Evolutionary conservation across 176 grass and related monocot species (phyloP).

Genomic region (Dactylis glomerata): DNA sequence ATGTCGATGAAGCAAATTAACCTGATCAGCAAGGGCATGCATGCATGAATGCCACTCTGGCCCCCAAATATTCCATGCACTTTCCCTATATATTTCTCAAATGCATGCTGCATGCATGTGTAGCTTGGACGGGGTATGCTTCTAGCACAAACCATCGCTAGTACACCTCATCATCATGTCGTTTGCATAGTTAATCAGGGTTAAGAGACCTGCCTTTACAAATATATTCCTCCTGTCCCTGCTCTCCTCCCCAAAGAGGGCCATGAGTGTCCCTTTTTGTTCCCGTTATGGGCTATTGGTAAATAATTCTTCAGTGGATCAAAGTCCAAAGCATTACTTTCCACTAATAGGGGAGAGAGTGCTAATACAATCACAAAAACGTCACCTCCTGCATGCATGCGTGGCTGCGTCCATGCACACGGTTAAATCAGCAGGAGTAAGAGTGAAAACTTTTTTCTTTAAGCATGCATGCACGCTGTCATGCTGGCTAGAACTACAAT

Average conservation of each 20-base stretch:
- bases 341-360: neutral
- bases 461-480: neutral
- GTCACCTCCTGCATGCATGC: neutral
- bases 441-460: conserved; percentile 15
- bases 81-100: neutral
- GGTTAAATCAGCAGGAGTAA: conserved; percentile 1
- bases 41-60: conserved; percentile 31
- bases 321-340: neutral
- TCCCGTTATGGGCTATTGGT: conserved; percentile 25
- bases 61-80: conserved; percentile 50
- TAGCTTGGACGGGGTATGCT: conserved; percentile 1
- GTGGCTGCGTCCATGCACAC: neutral
- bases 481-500: neutral
- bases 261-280: conserved; percentile 40
- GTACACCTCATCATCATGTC: conserved; percentile 40
- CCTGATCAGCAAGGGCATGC: conserved; percentile 3
- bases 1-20: conserved; percentile 25
- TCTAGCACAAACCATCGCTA: conserved; percentile 18
- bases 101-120: neutral
- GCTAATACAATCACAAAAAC: neutral
- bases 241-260: neutral
- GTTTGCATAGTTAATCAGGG: conserved; percentile 35
- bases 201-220: conserved; percentile 29
- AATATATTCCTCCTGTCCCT: conserved; percentile 53
- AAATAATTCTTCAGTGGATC: conserved; percentile 20